These are phyloP conservation scores for Takakia lepidozioides DNA, from an alignment of 225 moss, liverwort and hornwort species.

Conservation along the genomic window DNA sequence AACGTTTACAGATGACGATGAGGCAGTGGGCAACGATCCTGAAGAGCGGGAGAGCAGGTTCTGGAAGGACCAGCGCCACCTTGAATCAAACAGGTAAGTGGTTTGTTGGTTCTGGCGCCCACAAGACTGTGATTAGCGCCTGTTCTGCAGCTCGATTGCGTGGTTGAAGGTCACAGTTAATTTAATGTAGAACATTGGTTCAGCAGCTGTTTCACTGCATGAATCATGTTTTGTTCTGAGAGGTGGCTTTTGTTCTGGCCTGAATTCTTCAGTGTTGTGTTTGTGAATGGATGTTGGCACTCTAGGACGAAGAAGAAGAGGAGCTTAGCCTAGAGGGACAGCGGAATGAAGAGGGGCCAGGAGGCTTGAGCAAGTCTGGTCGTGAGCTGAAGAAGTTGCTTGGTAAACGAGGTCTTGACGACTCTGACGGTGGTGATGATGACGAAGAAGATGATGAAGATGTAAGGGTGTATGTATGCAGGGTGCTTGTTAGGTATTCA, in stretches of 20 bases:
- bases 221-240: no score
- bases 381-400: slow-evolving; percentile 94
- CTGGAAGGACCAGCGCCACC: slow-evolving; percentile 92
- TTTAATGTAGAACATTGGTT: no score
- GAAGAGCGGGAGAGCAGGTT: slow-evolving; percentile 96
- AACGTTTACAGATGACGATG: slow-evolving; percentile 97
- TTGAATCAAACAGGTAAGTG: slow-evolving; percentile 88
- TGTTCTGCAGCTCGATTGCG: no score
- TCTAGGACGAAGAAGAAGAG: slow-evolving; percentile 85
- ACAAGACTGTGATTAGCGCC: no score
- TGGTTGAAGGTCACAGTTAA: no score
- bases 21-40: slow-evolving; percentile 96
- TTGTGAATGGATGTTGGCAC: no score
- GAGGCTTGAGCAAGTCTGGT: slow-evolving; percentile 95
- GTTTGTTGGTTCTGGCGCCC: no score
- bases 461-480: slow-evolving; percentile 43
- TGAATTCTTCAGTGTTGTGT: no score
- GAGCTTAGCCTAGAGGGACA: slow-evolving; percentile 74
- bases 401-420: slow-evolving; percentile 82
- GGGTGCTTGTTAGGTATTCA: no score
- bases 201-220: no score
- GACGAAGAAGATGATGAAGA: slow-evolving; percentile 98
- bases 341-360: slow-evolving; percentile 69
- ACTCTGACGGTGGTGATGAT: slow-evolving; percentile 72
- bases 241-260: no score